Base-by-base conservation (phyloP, 192 early-diverging fungal species). In the Globomyces pollinis-pini region DNA sequence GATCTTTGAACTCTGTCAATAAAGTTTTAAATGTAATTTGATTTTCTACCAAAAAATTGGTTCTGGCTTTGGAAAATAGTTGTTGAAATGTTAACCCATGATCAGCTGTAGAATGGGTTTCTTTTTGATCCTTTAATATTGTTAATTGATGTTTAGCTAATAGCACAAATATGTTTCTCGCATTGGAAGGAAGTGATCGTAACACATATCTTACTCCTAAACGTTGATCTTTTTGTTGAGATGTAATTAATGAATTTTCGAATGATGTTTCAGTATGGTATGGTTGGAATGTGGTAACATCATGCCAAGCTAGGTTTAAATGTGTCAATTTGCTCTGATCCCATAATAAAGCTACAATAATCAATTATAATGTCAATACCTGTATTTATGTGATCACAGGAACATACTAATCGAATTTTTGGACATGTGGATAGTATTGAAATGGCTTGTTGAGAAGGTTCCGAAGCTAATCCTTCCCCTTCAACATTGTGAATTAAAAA, bases 401-500 rank as follows among this genome's bases (percentile, higher is more conserved):
- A 90, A 0, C 89, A 91, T 31, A 96, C 59, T 15, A 99, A 36
- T 38, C 86, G 84, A 16, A 99, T 78, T 31, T 76, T 67, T 6
- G 80, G 82, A 47, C 65, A 63, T 7, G 75, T 71, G 1, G 91
- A 86, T 13, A 99, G 67, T 12, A 79, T 62, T 1, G 84, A 69
- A 23, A 99, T 69, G 9, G 79, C 73, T 0, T 67, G 60, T 69
- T 93, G 91, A 3, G 69, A 60, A n/a, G 69, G 72, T 56, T 85
- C 84, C 26, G 79, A 76, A 1, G 91, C 84, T 9, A 99, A 64
- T 16, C 75, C 72, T 11, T 73, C 53, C 0, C 89, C 96, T 53
- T 99, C 94, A 59, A 99, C 84, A 52, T 91, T 94, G 69, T 95
- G 91, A 23, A 96, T 71, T 12, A 96, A 54, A 3, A 99, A 49